A percentile compares a stretch with the other conserved stretches of the same genome.
phyloP scores from a whole-genome alignment of 2,329 filamentous ascomycete species.

The Xylariaceae sp. region DNA sequence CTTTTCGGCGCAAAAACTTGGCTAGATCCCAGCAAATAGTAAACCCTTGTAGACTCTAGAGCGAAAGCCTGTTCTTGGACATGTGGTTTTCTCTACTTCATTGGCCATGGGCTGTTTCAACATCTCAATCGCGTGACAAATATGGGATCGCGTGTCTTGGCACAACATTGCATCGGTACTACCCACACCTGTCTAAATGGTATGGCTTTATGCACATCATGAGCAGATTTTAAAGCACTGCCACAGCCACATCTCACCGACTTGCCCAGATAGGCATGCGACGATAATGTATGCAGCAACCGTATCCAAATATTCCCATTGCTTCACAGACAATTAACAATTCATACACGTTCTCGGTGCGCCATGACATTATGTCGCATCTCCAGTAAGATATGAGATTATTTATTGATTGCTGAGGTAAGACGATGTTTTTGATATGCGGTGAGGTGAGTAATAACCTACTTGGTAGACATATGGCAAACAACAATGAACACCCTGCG shows the following conservation, averaged over 20 bases:
- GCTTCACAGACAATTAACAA: neutral
- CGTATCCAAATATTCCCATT: neutral
- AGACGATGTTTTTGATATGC: neutral
- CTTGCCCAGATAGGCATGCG: conserved; percentile 21
- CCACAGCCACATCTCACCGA: conserved; percentile 10
- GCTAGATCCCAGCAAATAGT: too few relatives aligned
- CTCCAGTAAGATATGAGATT: conserved; percentile 5
- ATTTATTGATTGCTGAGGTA: neutral
- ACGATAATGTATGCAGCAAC: conserved; percentile 3
- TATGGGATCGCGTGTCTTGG: too few relatives aligned
- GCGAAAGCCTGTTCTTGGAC: too few relatives aligned
- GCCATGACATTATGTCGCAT: neutral
- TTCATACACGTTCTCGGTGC: neutral
- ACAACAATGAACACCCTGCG: too few relatives aligned
- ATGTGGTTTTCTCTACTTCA: too few relatives aligned
- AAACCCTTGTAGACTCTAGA: too few relatives aligned
- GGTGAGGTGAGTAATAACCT: too few relatives aligned
- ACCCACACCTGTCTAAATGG: conserved; percentile 12
- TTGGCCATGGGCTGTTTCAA: too few relatives aligned
- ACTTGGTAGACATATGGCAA: too few relatives aligned
- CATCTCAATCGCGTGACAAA: conserved; percentile 17
- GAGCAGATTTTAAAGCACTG: conserved; percentile 10
- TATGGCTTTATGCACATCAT: conserved; percentile 3
- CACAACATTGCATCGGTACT: neutral
- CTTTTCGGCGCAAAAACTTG: too few relatives aligned